A percentile compares a stretch with the other conserved stretches of the same genome.
Conservation (phyloP, 2,329 filamentous ascomycete genomes). For the Colletotrichum navitas region DNA sequence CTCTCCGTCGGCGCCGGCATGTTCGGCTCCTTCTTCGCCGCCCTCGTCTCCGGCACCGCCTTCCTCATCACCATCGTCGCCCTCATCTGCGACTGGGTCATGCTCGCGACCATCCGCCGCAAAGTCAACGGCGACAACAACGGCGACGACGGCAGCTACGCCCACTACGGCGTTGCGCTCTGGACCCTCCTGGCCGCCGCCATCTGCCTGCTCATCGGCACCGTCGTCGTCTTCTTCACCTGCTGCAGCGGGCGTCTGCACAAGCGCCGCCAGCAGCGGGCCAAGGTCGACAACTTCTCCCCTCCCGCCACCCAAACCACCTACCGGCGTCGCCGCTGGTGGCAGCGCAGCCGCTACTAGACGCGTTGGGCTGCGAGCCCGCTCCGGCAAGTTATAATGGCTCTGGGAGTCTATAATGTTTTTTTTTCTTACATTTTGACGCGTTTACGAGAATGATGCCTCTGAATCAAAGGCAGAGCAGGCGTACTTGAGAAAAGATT, state of each 20-base stretch:
- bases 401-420: neutral
- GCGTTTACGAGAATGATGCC: slow-evolving; percentile 5
- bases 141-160: slow-evolving; percentile 53
- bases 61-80: slow-evolving; percentile 63
- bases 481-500: slow-evolving; percentile 2
- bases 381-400: neutral
- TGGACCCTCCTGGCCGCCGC: slow-evolving; percentile 72
- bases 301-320: slow-evolving; percentile 39
- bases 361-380: neutral
- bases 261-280: slow-evolving; percentile 48
- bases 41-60: slow-evolving; percentile 62
- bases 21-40: slow-evolving; percentile 64
- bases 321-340: slow-evolving; percentile 40
- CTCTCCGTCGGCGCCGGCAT: slow-evolving; percentile 65
- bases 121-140: slow-evolving; percentile 62
- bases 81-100: slow-evolving; percentile 68
- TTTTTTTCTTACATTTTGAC: neutral
- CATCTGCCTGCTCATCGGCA: slow-evolving; percentile 66
- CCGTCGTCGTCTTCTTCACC: slow-evolving; percentile 70
- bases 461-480: neutral
- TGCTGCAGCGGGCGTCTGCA: slow-evolving; percentile 68
- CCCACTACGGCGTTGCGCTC: slow-evolving; percentile 69
- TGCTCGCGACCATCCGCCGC: slow-evolving; percentile 66
- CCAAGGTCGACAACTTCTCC: slow-evolving; percentile 48
- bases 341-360: slow-evolving; percentile 42